Base-by-base conservation (phyloP, 352 stramenopile genomes). In the Globisporangium orthogonon region DNA sequence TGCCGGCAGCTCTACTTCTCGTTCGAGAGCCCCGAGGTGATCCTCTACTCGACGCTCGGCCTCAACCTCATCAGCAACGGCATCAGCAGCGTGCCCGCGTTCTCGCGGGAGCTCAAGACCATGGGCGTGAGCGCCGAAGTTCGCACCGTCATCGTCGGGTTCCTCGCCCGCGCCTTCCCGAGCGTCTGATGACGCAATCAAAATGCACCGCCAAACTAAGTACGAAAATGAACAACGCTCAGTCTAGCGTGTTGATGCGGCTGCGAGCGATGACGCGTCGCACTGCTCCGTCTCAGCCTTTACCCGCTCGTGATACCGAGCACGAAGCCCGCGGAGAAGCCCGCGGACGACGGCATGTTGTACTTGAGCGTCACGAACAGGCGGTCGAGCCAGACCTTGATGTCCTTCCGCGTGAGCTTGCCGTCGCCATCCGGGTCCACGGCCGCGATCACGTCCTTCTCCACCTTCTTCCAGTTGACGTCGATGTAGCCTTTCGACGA, bases 381-480 rank as follows among this genome's bases (percentile, higher is more conserved):
- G 46, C 84, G 81, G 30, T 81, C 56, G 62, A 87, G 81, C 71
- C 76, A 92, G 40, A 91, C 68, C 56, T 94, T 77, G 54, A 92
- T 58, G 61, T 96, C 87, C 40, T 87, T 66, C 61, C 76, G 80
- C 44, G 85, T 80, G 66, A 96, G 82, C 73, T 94, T 94, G 62
- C 83, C 85, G 51, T 96, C 85, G 57, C 78, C 76, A 63, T 95
- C 82, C 0, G 77, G 71, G 63, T 96, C 87, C 31, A 95, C 77
- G n/a, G 79, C 77, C 18, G 67, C 67, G 57, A 92, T 84, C 45
- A 91, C 77, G 61, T 94, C 86, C 53, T 89, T 89, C 55, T 96
- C 80, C 37, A 95, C 77, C 69, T 96, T 96, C 54, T 74, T 71
- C 87, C 86, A 96, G 64, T 95, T 87, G 58, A 96, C 91, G 57